Conservation (phyloP, 768 basidiomycete species). For the Asterophora lycoperdoides region DNA sequence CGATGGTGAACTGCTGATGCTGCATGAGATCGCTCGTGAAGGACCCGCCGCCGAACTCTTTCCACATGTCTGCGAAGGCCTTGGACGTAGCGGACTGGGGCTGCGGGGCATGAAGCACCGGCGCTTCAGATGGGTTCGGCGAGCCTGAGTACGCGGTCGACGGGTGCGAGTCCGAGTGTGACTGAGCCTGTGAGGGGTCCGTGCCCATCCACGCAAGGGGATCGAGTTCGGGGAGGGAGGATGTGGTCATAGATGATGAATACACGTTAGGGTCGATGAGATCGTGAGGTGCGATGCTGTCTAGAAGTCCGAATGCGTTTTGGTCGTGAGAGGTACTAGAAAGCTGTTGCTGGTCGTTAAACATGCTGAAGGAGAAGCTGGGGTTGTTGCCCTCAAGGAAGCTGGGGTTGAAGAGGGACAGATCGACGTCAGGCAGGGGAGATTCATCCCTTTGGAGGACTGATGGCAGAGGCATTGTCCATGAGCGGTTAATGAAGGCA, state of each 20-base stretch:
- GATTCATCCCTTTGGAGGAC: constrained; percentile 40
- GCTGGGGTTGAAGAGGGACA: constrained; percentile 42
- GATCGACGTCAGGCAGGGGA: constrained; percentile 46
- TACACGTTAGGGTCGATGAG: constrained; percentile 4
- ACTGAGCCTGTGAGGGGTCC: constrained; percentile 14
- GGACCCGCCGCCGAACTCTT: constrained; percentile 7
- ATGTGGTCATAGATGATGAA: constrained; percentile 12
- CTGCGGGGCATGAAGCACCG: constrained; percentile 1
- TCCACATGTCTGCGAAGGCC: constrained; percentile 17
- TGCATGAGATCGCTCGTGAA: constrained; percentile 1
- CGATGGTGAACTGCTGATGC: constrained; percentile 1
- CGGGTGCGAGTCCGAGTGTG: constrained; percentile 24
- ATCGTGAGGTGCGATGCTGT: constrained; percentile 22
- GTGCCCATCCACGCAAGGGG: constrained; percentile 14
- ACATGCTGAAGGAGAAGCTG: constrained; percentile 2
- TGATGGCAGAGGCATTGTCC: constrained; percentile 26
- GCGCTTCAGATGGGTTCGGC: constrained; percentile 23
- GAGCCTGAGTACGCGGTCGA: constrained; percentile 44
- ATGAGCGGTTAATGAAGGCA: constrained; percentile 29
- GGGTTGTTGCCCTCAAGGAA: constrained; percentile 19
- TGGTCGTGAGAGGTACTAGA: constrained; percentile 8
- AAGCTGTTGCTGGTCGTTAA: constrained; percentile 12
- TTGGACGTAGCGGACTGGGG: constrained; percentile 11
- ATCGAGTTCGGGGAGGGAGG: constrained; percentile 16
- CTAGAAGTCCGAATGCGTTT: constrained; percentile 22